Evolutionary conservation across 2,329 filamentous ascomycete genomes (phyloP).

Genomic region (Aspergillus aculeatus): DNA sequence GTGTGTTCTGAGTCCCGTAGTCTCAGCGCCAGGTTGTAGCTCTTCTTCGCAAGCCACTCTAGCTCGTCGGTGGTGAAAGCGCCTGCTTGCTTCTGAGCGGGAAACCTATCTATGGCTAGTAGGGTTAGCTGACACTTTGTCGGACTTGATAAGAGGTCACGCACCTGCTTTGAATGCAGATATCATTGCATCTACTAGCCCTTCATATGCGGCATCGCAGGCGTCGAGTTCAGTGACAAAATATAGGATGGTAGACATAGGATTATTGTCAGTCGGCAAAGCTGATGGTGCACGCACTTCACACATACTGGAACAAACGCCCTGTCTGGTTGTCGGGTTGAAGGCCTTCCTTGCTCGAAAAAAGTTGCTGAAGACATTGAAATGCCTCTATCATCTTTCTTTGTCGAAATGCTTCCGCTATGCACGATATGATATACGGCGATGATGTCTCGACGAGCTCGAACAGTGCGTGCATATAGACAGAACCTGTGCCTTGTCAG

Average conservation of each 20-base stretch:
- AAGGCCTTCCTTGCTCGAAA: slow-evolving; percentile 55
- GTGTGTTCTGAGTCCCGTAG: slow-evolving; percentile 60
- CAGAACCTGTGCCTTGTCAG: slow-evolving; percentile 51
- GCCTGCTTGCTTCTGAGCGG: slow-evolving; percentile 41
- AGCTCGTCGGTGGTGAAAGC: slow-evolving; percentile 65
- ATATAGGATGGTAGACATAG: slow-evolving; percentile 46
- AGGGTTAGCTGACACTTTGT: slow-evolving; percentile 36
- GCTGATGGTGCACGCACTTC: slow-evolving; percentile 17
- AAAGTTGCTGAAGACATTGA: slow-evolving; percentile 58
- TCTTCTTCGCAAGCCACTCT: slow-evolving; percentile 79
- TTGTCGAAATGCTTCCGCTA: slow-evolving; percentile 69
- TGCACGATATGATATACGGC: slow-evolving; percentile 74
- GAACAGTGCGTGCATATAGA: slow-evolving; percentile 62
- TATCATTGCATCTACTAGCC: slow-evolving; percentile 53
- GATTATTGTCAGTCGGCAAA: slow-evolving; percentile 11
- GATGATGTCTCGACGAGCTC: slow-evolving; percentile 53
- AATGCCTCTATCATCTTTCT: slow-evolving; percentile 63
- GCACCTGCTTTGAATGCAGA: slow-evolving; percentile 53
- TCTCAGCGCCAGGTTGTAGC: slow-evolving; percentile 74
- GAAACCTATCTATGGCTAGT: slow-evolving; percentile 47
- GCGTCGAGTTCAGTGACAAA: slow-evolving; percentile 46
- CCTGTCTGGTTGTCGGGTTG: slow-evolving; percentile 55
- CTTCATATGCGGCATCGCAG: slow-evolving; percentile 19
- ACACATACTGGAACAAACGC: slow-evolving; percentile 60
- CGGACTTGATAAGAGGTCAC: slow-evolving; percentile 23